Base-by-base conservation (phyloP, 805 yeast genomes). In the Metschnikowia bowlesiae region DNA sequence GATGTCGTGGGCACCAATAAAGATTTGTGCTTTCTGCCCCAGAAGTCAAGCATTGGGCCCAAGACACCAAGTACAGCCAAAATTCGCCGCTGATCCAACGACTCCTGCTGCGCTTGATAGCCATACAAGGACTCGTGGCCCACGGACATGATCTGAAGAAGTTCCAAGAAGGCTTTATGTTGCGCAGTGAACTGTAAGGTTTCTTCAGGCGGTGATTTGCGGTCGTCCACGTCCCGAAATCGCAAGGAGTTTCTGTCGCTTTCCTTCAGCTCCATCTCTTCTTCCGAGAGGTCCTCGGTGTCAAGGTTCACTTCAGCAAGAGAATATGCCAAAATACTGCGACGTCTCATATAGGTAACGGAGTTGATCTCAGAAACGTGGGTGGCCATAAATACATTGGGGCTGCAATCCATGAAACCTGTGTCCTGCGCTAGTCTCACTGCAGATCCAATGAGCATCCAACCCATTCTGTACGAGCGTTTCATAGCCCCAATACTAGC, bases 391-490 rank as follows among this genome's bases (percentile, higher is more conserved):
- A 86, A 87, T 6, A 90, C 81, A 57, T 85, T 79, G 8, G 90
- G 76, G 52, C 87, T 82, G 16, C 81, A 79, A 40, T 87, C 88
- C 71, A 89, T 80, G 58, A 89, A 79, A 3, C 89, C 89, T 81
- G 86, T 82, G 64, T 87, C 94, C 63, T 89, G 96, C 3, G 96
- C 94, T 39, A 91, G 69, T 50, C 97, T 74, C 1, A 89, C 85
- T 0, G 95, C 91, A 1, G 88, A 82, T 2, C 97, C 97, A 44
- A 89, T 83, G 53, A 89, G 78, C 94, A 90, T 87, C 92, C 96
- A 91, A 0, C 96, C 86, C 90, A 89, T 87, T 37, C 96, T 76
- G 64, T 89, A 91, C 54, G 91, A 84, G 60, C 96, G 73, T 58
- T 95, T 75, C 80, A 90, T 82, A 1, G 96, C 95, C 31, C 89